Conservation (phyloP, 148 eudicot genomes). For the Agrostemma githago region DNA sequence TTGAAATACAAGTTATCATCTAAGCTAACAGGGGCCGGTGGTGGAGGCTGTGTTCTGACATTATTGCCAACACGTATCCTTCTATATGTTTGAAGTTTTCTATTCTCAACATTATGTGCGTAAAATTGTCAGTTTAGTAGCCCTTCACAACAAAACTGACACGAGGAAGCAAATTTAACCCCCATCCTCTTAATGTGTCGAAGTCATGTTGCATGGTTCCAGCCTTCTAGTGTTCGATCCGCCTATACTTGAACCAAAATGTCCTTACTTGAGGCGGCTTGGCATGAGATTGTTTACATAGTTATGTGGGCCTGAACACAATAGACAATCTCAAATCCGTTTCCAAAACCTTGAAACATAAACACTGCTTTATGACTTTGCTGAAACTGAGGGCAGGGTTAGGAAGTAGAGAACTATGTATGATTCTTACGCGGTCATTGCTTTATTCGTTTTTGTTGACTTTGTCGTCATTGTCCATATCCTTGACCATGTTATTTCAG, state of each 20-base stretch:
- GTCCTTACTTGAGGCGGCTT: not conserved
- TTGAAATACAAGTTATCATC: constrained; percentile 73
- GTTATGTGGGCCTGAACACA: not conserved
- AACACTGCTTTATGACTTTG: not conserved
- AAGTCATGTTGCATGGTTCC: not conserved
- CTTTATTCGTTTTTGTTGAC: not conserved
- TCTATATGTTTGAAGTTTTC: constrained; percentile 3
- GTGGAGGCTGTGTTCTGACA: constrained; percentile 95
- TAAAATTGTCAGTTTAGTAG: not conserved
- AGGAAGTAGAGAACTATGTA: not conserved
- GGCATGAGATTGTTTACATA: not conserved
- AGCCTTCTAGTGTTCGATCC: not conserved
- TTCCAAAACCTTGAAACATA: not conserved
- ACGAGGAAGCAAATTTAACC: not conserved
- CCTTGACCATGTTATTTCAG: constrained; percentile 51
- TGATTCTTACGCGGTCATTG: not conserved
- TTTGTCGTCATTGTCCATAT: constrained; percentile 1
- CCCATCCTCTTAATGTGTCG: not conserved
- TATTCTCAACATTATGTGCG: not conserved
- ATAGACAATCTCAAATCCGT: not conserved
- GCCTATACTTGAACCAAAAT: not conserved
- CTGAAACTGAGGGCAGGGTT: not conserved
- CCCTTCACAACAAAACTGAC: not conserved
- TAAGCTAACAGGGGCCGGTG: constrained; percentile 97
- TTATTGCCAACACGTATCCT: constrained; percentile 89